Conservation (phyloP, 2,329 filamentous ascomycete genomes). For the Aureobasidium pullulans region DNA sequence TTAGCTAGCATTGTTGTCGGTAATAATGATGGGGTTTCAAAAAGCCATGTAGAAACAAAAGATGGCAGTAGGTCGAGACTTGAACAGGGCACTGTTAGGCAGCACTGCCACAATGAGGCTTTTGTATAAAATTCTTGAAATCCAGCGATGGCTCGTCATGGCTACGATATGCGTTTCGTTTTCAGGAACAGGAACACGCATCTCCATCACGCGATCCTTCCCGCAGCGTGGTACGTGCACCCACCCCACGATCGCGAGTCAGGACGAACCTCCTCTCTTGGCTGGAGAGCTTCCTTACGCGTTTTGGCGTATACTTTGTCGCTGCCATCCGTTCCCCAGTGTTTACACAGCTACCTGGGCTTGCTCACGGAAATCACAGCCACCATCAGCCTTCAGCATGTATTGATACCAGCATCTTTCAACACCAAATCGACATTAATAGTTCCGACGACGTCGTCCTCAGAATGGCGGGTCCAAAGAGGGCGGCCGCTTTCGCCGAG, state of each 20-base stretch:
- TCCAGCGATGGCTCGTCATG: not conserved
- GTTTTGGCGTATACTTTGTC: not conserved
- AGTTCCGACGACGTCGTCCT: not conserved
- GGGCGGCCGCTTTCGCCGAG: slow-evolving; percentile 51
- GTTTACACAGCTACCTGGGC: not conserved
- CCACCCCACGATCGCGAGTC: not conserved
- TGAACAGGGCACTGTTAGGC: not conserved
- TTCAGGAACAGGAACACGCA: not conserved
- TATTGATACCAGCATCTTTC: not conserved
- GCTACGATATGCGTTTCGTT: slow-evolving; percentile 7
- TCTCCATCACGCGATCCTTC: not conserved
- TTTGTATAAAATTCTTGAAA: not conserved
- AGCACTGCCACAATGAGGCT: not conserved
- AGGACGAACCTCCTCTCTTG: not conserved
- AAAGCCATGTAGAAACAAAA: not conserved
- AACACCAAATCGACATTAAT: not conserved
- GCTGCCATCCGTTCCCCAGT: not conserved
- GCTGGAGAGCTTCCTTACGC: not conserved
- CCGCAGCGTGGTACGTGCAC: not conserved
- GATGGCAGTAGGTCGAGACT: not conserved
- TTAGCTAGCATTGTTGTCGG: not conserved
- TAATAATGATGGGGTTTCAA: not conserved
- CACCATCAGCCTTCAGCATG: not conserved
- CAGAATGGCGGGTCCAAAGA: slow-evolving; percentile 48
- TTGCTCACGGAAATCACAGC: not conserved